A percentile compares a stretch with the other conserved stretches of the same genome.
Evolutionary conservation across 768 basidiomycete genomes (phyloP).

Genomic region (Tylopilus felleus): DNA sequence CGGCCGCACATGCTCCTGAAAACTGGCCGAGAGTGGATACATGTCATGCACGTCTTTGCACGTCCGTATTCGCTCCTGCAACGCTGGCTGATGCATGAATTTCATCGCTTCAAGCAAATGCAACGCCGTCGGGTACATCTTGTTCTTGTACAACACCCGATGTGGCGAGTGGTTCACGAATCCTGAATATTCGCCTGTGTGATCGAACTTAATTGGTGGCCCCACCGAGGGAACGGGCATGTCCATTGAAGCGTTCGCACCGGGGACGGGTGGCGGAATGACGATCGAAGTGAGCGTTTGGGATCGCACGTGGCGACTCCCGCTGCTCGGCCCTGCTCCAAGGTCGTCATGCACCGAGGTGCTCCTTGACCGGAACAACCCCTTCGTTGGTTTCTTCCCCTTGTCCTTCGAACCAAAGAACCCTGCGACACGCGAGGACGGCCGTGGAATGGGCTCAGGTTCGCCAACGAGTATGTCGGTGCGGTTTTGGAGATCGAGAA

Average conservation of each 20-base stretch:
- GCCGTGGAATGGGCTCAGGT: conserved; percentile 18
- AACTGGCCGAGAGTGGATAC: conserved; percentile 32
- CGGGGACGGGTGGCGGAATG: conserved; percentile 13
- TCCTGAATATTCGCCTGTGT: conserved; percentile 38
- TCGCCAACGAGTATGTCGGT: not conserved
- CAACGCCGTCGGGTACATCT: conserved; percentile 62
- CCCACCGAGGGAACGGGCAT: conserved; percentile 18
- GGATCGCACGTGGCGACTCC: conserved; percentile 16
- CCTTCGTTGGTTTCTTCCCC: conserved; percentile 36
- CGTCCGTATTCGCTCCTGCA: conserved; percentile 56
- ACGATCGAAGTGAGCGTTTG: conserved; percentile 24
- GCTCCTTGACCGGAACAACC: conserved; percentile 48
- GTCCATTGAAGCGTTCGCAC: not conserved
- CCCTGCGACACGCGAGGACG: conserved; percentile 17
- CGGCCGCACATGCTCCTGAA: conserved; percentile 37
- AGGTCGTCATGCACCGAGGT: conserved; percentile 14
- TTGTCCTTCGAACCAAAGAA: conserved; percentile 31
- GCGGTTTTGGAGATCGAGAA: conserved; percentile 11
- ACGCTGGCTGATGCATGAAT: conserved; percentile 49
- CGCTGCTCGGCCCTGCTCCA: conserved; percentile 9
- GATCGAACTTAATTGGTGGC: conserved; percentile 40
- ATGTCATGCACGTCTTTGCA: conserved; percentile 39
- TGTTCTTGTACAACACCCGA: conserved; percentile 51
- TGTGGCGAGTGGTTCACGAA: conserved; percentile 70
- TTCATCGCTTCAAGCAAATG: conserved; percentile 79